Conservation (phyloP, 2,329 filamentous ascomycete species). For the Fusarium incarnatum region DNA sequence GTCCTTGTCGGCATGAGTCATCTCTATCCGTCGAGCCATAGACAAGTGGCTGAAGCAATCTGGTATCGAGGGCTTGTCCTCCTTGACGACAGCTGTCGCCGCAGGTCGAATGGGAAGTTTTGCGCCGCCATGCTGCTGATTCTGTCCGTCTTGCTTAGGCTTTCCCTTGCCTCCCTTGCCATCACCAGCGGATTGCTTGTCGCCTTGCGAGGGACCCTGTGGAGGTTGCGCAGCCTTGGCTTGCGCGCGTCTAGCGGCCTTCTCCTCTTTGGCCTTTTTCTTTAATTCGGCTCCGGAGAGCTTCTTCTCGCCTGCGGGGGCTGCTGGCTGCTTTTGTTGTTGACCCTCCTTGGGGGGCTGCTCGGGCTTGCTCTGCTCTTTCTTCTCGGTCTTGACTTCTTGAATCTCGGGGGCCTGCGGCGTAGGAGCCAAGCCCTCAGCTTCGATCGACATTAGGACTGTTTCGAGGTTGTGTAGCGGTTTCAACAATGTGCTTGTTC, state of each 20-base stretch:
- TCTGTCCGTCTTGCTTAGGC: slow-evolving; percentile 59
- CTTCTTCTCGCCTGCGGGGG: slow-evolving; percentile 61
- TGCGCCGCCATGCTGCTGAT: slow-evolving; percentile 48
- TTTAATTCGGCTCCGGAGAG: slow-evolving; percentile 84
- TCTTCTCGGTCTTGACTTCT: slow-evolving; percentile 45
- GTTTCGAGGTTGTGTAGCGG: slow-evolving; percentile 17
- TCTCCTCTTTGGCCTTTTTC: slow-evolving; percentile 90
- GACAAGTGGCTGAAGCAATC: slow-evolving; percentile 87
- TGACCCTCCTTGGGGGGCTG: slow-evolving; percentile 41
- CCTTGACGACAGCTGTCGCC: slow-evolving; percentile 57
- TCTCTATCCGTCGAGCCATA: slow-evolving; percentile 68
- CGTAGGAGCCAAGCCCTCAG: slow-evolving; percentile 47
- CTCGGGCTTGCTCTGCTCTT: slow-evolving; percentile 41
- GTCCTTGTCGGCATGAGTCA: slow-evolving; percentile 74
- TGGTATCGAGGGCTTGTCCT: slow-evolving; percentile 70
- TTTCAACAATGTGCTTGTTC: slow-evolving; percentile 29
- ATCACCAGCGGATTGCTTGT: slow-evolving; percentile 53
- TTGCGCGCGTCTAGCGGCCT: slow-evolving; percentile 84
- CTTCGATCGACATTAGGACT: slow-evolving; percentile 50
- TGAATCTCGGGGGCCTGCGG: slow-evolving; percentile 44
- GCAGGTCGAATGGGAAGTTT: slow-evolving; percentile 51
- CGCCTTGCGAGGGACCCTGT: slow-evolving; percentile 53
- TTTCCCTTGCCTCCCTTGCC: slow-evolving; percentile 62
- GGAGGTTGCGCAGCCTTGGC: slow-evolving; percentile 68
- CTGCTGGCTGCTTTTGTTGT: slow-evolving; percentile 37